These are phyloP conservation scores for Barbatosphaeria neglecta DNA, from an alignment of 495 filamentous ascomycete genomes.

Conservation along the genomic window DNA sequence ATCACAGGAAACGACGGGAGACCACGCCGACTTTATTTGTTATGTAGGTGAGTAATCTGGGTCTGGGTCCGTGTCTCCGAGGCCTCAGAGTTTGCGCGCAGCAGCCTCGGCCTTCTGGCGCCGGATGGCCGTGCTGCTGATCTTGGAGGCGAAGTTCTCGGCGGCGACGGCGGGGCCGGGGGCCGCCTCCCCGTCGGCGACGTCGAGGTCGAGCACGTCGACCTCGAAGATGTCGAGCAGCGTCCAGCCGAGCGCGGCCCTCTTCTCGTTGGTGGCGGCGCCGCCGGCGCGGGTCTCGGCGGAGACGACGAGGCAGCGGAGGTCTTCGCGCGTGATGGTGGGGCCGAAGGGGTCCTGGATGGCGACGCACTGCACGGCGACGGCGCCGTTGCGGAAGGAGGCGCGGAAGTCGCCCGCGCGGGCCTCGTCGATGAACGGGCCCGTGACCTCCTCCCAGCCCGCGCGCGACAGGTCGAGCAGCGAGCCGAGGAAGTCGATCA, in stretches of 20 bases:
- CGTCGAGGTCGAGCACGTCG: conserved; percentile 70
- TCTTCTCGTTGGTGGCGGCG: conserved; percentile 67
- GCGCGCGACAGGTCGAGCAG: conserved; percentile 46
- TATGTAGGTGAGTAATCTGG: no score
- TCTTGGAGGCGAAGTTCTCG: conserved; percentile 64
- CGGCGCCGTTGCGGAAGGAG: conserved; percentile 26
- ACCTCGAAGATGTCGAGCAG: conserved; percentile 75
- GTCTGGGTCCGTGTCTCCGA: no score
- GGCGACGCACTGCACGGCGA: conserved; percentile 60
- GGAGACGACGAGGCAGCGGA: conserved; percentile 80
- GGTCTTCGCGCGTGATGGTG: conserved; percentile 69
- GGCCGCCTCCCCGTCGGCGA: conserved; percentile 27
- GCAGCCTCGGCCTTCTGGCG: conserved; percentile 30
- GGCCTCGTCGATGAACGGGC: conserved; percentile 9
- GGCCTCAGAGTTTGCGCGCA: no score
- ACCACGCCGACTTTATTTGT: no score
- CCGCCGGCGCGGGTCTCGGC: conserved; percentile 79
- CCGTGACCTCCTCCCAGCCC: conserved; percentile 20
- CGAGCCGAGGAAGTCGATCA: conserved; percentile 58
- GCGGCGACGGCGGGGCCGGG: not conserved
- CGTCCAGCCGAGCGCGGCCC: conserved; percentile 67
- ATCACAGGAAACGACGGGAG: no score
- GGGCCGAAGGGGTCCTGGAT: conserved; percentile 87
- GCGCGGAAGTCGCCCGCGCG: conserved; percentile 26
- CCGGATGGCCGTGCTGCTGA: conserved; percentile 70